Evolutionary conservation across 805 yeast genomes (phyloP).

Genomic region (Candida sithepensis): DNA sequence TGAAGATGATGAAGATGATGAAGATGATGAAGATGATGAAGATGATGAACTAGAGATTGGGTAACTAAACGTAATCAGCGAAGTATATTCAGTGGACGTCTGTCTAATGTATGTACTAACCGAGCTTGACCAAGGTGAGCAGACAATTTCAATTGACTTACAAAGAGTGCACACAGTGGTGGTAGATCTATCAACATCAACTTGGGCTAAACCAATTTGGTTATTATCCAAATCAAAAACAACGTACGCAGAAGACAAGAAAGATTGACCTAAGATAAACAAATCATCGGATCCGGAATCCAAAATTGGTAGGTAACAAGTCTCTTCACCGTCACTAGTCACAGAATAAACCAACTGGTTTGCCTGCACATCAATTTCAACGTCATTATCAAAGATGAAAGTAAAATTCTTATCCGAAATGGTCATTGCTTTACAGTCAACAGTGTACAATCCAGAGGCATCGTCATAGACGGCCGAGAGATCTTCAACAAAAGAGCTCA

Average conservation of each 20-base stretch:
- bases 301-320: constrained; percentile 20
- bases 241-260: constrained; percentile 59
- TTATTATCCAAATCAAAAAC: constrained; percentile 60
- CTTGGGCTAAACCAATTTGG: constrained; percentile 56
- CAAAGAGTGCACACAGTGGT: constrained; percentile 16
- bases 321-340: constrained; percentile 5
- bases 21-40: constrained; percentile 4
- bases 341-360: constrained; percentile 17
- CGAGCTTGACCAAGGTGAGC: constrained; percentile 13
- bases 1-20: constrained; percentile 2
- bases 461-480: constrained; percentile 16
- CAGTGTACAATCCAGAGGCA: constrained; percentile 17
- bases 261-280: constrained; percentile 59
- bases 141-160: constrained; percentile 8
- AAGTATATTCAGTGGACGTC: constrained; percentile 3
- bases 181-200: constrained; percentile 21
- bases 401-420: constrained; percentile 10
- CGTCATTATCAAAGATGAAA: constrained; percentile 17
- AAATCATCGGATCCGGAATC: constrained; percentile 15
- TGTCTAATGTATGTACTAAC: constrained; percentile 11
- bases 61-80: constrained; percentile 2
- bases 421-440: constrained; percentile 18
- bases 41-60: constrained; percentile 2
- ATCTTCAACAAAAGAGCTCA: constrained; percentile 9
- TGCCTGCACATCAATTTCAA: constrained; percentile 18